A percentile compares a stretch with the other conserved stretches of the same genome.
Evolutionary conservation across 1,284 basidiomycete species (phyloP).

Genomic region (Fomitopsis betulina): DNA sequence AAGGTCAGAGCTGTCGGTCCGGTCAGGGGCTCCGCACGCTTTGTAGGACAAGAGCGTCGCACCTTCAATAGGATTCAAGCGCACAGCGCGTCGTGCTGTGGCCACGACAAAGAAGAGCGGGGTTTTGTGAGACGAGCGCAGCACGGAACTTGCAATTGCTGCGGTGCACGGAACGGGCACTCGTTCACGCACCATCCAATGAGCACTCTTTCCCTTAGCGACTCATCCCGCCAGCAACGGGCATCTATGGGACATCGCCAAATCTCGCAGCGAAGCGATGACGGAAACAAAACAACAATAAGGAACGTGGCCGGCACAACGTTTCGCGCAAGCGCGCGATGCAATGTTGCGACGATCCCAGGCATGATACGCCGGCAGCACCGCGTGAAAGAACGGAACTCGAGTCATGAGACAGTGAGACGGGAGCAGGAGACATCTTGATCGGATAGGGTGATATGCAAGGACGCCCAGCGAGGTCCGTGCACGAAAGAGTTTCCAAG

Average conservation of each 20-base stretch:
- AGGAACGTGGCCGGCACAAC: not conserved
- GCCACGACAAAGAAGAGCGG: not conserved
- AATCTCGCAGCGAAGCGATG: not conserved
- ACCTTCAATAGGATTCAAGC: not conserved
- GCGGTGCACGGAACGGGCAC: not conserved
- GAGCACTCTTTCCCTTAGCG: not conserved
- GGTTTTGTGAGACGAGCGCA: not conserved
- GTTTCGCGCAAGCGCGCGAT: not conserved
- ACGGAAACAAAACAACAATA: not conserved
- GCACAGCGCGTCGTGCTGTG: not conserved
- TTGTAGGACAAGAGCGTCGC: not conserved
- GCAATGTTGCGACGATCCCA: not conserved
- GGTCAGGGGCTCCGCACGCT: not conserved
- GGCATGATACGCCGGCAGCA: not conserved
- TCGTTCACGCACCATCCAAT: not conserved
- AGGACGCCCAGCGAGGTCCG: not conserved
- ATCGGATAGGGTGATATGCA: not conserved
- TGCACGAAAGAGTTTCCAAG: too few relatives aligned
- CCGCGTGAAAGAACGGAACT: not conserved
- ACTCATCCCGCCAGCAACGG: not conserved
- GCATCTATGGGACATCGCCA: not conserved
- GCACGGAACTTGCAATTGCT: not conserved
- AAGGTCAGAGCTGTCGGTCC: not conserved
- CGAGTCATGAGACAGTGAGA: not conserved
- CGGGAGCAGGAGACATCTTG: not conserved